Base-by-base conservation (phyloP, 768 basidiomycete genomes). In the Russula sp. region DNA sequence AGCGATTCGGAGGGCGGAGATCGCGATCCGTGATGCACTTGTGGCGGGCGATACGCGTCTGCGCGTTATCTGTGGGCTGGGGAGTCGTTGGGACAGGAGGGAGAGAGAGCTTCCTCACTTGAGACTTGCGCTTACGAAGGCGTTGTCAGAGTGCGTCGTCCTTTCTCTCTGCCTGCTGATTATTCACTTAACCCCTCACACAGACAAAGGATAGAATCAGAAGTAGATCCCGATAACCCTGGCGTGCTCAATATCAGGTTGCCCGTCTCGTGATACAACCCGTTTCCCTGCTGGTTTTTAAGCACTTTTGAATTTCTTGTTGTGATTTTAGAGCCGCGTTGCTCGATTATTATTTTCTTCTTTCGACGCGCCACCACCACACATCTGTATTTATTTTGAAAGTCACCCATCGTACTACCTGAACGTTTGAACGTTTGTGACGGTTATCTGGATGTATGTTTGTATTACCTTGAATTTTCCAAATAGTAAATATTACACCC, bases 51-150 rank as follows among this genome's bases (percentile, higher is more conserved):
- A 71, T 1, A 61, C 72, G 3, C 68, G 74, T 38, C 65, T 77
- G 46, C 73, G 72, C 40, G 71, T 77, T 54, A 76, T 77, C 44
- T 72, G 71, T 24, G 76, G 76, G 11, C 69, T 69, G 16, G 76
- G 75, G 18, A 72, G 69, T 34, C 76, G 76, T 61, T 75, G 73
- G 3, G 70, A 53, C 14, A 30, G 4, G 16, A 52, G 32, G n/a
- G 52, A 62, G 54, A 70, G 69, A 58, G 69, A 70, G 40, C 70
- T 74, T 20, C 74, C 76, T 26, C 70, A 70, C 10, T 66, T 77
- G 42, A 77, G 74, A 61, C 69, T 71, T 14, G 75, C 75, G 5
- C 65, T 76, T 55, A 71, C 72, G 11, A 60, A 63, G 5, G 68
- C 71, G 40, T 66, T 76, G 70, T 62, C 72, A 54, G 66, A 72